These are phyloP conservation scores for Voacanga thouarsii DNA, from an alignment of 257 asterid species.

Conservation along the genomic window DNA sequence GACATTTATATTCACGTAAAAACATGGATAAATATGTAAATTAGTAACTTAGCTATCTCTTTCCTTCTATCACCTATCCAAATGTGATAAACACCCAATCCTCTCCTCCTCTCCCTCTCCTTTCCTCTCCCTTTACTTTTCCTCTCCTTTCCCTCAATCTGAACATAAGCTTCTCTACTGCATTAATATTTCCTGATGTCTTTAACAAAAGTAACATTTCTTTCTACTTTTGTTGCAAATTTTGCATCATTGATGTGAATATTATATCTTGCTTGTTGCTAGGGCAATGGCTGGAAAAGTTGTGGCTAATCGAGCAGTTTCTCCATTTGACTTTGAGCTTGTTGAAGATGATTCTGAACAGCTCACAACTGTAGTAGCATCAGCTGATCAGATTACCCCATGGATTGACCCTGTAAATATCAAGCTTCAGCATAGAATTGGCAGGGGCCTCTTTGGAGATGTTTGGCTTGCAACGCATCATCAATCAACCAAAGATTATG, in stretches of 20 bases:
- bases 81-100: too few species aligned
- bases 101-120: too few species aligned
- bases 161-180: neutral
- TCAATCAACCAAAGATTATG: slow-evolving; percentile 49
- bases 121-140: too few species aligned
- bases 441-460: slow-evolving; percentile 84
- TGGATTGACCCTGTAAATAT: slow-evolving; percentile 75
- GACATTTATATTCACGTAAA: too few species aligned
- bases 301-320: slow-evolving; percentile 34
- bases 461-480: slow-evolving; percentile 86
- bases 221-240: neutral
- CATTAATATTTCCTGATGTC: neutral
- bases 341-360: slow-evolving; percentile 62
- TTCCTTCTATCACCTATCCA: too few species aligned
- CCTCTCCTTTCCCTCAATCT: too few species aligned
- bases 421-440: slow-evolving; percentile 76
- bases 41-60: too few species aligned
- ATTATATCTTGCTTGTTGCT: neutral
- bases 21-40: too few species aligned
- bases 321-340: slow-evolving; percentile 65
- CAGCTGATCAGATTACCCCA: slow-evolving; percentile 42
- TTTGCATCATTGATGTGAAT: neutral
- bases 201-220: too few species aligned
- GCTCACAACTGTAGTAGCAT: slow-evolving; percentile 30
- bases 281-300: slow-evolving; percentile 70